phyloP scores from a whole-genome alignment of 2,329 filamentous ascomycete genomes.

The Kalaharituber pfeilii region DNA sequence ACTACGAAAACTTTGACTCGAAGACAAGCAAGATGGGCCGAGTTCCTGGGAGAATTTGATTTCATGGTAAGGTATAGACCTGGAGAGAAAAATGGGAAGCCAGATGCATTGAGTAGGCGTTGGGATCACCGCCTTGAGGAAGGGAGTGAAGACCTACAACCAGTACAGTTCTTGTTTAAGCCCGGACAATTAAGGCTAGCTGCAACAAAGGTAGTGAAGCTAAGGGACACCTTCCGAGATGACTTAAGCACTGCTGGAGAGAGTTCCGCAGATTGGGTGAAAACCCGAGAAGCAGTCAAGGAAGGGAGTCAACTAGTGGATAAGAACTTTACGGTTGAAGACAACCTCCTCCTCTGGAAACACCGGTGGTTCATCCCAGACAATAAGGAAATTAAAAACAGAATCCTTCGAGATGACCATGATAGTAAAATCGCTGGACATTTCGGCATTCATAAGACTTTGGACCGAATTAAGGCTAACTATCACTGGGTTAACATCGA shows the following conservation, averaged over 20 bases:
- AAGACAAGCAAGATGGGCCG: slow-evolving; percentile 21
- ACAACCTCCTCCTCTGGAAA: neutral
- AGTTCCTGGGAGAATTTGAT: slow-evolving; percentile 20
- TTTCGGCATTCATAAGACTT: slow-evolving; percentile 1
- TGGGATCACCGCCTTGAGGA: neutral
- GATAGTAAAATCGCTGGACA: slow-evolving; percentile 3
- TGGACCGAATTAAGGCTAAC: neutral
- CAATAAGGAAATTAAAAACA: neutral
- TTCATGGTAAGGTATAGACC: slow-evolving; percentile 22
- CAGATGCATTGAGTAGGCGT: slow-evolving; percentile 15
- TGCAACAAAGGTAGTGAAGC: slow-evolving; percentile 2
- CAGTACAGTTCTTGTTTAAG: neutral
- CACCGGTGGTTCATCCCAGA: neutral
- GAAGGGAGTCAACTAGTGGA: neutral
- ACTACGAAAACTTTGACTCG: slow-evolving; percentile 21
- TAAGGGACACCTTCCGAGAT: slow-evolving; percentile 4
- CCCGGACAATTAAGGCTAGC: slow-evolving; percentile 3
- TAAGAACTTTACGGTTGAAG: neutral
- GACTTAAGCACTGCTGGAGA: neutral
- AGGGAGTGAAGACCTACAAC: neutral
- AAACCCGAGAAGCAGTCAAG: neutral
- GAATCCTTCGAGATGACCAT: neutral
- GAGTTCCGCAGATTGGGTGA: neutral
- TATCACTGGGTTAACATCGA: slow-evolving; percentile 7
- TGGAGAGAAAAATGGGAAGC: slow-evolving; percentile 12